phyloP scores from a whole-genome alignment of 305 asterid species.

The Rubia occidens region DNA sequence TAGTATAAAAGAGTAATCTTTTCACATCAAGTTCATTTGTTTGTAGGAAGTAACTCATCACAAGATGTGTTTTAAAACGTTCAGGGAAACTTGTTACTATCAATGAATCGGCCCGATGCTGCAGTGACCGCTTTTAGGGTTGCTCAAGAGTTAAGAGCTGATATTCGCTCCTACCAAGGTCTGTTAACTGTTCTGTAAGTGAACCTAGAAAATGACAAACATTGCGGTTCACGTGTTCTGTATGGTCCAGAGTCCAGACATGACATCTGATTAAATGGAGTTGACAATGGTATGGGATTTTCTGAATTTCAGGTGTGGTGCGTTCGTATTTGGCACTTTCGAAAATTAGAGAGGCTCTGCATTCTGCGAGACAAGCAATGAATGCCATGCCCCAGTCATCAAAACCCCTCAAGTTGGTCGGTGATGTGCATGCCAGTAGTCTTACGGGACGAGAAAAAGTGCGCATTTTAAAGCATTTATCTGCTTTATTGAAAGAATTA shows the following conservation, averaged over 20 bases:
- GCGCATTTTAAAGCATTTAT: slow-evolving; percentile 5
- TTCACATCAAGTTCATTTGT: background rate
- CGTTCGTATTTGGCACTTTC: slow-evolving; percentile 76
- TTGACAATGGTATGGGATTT: slow-evolving; percentile 10
- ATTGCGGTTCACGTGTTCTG: background rate
- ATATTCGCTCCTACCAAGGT: slow-evolving; percentile 98
- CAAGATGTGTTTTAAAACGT: slow-evolving; percentile 18
- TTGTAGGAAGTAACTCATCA: background rate
- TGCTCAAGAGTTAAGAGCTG: slow-evolving; percentile 91
- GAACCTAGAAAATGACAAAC: background rate
- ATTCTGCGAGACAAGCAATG: slow-evolving; percentile 97
- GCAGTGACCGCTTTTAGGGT: slow-evolving; percentile 73
- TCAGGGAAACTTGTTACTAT: slow-evolving; percentile 80
- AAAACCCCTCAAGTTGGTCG: slow-evolving; percentile 88
- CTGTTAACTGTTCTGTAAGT: slow-evolving; percentile 8
- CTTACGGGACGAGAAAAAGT: slow-evolving; percentile 86
- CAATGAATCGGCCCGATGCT: slow-evolving; percentile 82
- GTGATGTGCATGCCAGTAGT: slow-evolving; percentile 95
- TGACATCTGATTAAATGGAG: background rate
- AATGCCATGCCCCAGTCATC: slow-evolving; percentile 98
- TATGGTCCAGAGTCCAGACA: background rate
- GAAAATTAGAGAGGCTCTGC: slow-evolving; percentile 87
- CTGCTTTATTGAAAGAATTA: background rate
- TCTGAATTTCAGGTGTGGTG: slow-evolving; percentile 60
- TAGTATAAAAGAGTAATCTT: slow-evolving; percentile 14